Conservation (phyloP, 2,329 filamentous ascomycete genomes). For the Phialophora tarda region DNA sequence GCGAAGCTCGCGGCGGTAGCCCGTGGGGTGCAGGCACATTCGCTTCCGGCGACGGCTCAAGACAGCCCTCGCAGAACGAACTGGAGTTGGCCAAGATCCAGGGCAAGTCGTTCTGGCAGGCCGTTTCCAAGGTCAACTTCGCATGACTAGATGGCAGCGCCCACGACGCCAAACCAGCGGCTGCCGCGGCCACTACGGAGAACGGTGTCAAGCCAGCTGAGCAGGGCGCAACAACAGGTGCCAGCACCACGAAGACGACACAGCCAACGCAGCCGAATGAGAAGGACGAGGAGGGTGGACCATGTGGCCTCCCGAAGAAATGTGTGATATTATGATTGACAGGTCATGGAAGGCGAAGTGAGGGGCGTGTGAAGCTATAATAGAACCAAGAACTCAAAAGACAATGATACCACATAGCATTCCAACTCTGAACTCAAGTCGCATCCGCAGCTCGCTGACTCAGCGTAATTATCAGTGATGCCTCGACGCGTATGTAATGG, state of each 20-base stretch:
- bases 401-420: constrained; percentile 15
- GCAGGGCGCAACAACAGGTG: constrained; percentile 38
- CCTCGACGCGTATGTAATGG: no score
- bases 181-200: constrained; percentile 40
- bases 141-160: constrained; percentile 77
- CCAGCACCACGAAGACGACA: constrained; percentile 40
- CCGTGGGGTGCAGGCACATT: constrained; percentile 97
- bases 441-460: not conserved
- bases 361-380: not conserved
- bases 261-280: constrained; percentile 48
- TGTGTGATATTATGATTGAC: constrained; percentile 66
- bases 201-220: constrained; percentile 40
- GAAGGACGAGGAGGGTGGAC: constrained; percentile 62
- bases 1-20: constrained; percentile 82
- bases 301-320: constrained; percentile 77
- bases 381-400: not conserved
- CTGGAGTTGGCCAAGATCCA: constrained; percentile 79
- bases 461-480: not conserved
- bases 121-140: constrained; percentile 71
- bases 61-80: constrained; percentile 78
- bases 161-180: constrained; percentile 41
- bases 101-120: constrained; percentile 82
- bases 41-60: constrained; percentile 75
- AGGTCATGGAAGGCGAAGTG: not conserved
- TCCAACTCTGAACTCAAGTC: not conserved